Evolutionary conservation across 2,329 filamentous ascomycete species (phyloP), one percentile per base, ranked within the genome.

Genomic region (Leptographium flavum): DNA sequence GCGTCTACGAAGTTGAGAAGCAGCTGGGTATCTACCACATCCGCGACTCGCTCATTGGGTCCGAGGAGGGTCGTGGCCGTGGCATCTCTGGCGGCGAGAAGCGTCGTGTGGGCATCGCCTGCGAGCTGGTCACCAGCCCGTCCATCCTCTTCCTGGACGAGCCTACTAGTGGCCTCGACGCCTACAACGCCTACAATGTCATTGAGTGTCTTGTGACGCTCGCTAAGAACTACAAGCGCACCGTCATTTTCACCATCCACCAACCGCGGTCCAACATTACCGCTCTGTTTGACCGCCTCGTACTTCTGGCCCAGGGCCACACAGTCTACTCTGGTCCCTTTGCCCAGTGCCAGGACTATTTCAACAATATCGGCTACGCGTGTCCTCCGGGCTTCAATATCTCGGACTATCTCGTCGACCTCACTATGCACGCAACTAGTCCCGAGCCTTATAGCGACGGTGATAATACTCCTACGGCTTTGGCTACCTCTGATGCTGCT

Each of bases 331-430:
- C 92, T 3, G 92, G 92, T 0, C 85, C 87, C 1, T 94, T 96
- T 59, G 69, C 76, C 2, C 80, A 80, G 52, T 98, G 92, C 58
- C 92, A 98, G 60, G 69, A 76, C 19, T 98, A 95, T 59, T 98
- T 98, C 55, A 87, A 95, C 57, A 74, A 79, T 39, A 81, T 94
- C 49, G 93, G 92, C 37, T 98, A 95, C 60, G 71, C 83, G 41
- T 98, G 93, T 57, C 92, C 92, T 11, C 83, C 88, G 22, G 93
- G 93, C 2, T 98, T 96, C 73, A 98, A 98, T 57, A 96, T 98
- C 62, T 92, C 92, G 4, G 92, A 98, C 60, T 98, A 95, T 58
- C 75, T 98, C 5, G 88, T 98, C 27, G 92, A 98, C 60, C 71
- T 98, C 35, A 96, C 92, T 0, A 96, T 98, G 90, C 92, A 98